Percentiles rank a stretch among this genome's conserved stretches.
Evolutionary conservation across 768 basidiomycete genomes (phyloP).

Genomic region (Tulasnella sp.): DNA sequence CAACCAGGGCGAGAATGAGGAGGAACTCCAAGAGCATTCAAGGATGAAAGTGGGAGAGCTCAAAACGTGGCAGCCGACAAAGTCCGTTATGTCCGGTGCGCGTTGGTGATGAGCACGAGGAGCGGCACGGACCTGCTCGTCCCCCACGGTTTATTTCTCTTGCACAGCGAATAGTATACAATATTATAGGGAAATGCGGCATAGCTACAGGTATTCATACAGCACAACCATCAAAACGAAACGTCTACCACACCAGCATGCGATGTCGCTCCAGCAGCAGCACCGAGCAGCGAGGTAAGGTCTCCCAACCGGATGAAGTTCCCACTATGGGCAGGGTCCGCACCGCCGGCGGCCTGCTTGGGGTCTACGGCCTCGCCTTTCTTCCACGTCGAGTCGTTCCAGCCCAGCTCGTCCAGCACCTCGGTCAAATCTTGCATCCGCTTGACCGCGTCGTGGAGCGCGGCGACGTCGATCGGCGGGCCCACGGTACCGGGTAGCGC

Average conservation of each 20-base stretch:
- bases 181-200: no score
- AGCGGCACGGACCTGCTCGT: no score
- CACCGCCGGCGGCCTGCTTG: no score
- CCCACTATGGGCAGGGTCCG: no score
- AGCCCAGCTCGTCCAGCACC: background rate
- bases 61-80: background rate
- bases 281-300: background rate
- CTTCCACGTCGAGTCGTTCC: background rate
- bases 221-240: background rate
- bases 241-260: background rate
- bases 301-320: no score
- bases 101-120: no score
- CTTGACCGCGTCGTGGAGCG: background rate
- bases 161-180: background rate
- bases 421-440: background rate
- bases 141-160: background rate
- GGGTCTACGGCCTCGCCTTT: background rate
- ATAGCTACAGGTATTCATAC: background rate
- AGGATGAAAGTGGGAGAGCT: background rate
- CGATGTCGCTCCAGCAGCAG: background rate
- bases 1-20: background rate
- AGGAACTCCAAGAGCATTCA: no score
- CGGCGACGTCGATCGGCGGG: background rate
- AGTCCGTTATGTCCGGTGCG: background rate
- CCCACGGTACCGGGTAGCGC: background rate